A percentile compares a stretch with the other conserved stretches of the same genome.
These are phyloP conservation scores for Cymbopogon flexuosus DNA, from an alignment of 202 grass and related monocot genomes.

Conservation along the genomic window DNA sequence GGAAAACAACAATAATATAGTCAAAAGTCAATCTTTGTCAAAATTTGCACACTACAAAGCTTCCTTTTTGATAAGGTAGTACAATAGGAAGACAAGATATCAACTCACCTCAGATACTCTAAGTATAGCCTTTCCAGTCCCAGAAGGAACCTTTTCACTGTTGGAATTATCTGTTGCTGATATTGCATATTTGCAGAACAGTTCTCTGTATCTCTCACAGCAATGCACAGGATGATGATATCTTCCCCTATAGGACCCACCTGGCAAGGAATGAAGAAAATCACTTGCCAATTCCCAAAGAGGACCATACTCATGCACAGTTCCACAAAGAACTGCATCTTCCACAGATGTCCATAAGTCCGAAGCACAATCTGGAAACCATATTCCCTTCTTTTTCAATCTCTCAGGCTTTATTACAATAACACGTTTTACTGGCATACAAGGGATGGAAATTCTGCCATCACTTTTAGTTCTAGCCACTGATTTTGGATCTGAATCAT, in stretches of 20 bases:
- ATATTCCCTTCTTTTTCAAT: conserved; percentile 78
- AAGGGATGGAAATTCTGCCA: conserved; percentile 42
- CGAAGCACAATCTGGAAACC: conserved; percentile 61
- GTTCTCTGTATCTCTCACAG: conserved; percentile 91
- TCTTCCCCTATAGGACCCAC: conserved; percentile 71
- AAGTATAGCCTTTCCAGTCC: conserved; percentile 80
- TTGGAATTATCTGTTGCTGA: conserved; percentile 61
- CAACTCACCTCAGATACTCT: conserved; percentile 79
- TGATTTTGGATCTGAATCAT: conserved; percentile 47
- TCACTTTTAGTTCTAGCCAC: conserved; percentile 44
- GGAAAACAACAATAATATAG: background rate
- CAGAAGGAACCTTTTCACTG: conserved; percentile 74
- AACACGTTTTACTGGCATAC: conserved; percentile 57
- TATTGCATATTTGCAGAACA: conserved; percentile 85
- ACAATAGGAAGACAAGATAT: background rate
- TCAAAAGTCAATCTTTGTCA: background rate
- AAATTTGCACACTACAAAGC: background rate
- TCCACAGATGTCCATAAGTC: conserved; percentile 78
- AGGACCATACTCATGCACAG: conserved; percentile 80
- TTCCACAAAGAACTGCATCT: conserved; percentile 79
- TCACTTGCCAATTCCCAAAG: conserved; percentile 87
- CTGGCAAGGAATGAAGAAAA: conserved; percentile 52
- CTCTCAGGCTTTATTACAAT: conserved; percentile 88
- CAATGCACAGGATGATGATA: conserved; percentile 89
- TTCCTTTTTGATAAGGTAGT: background rate